phyloP scores from a whole-genome alignment of 768 basidiomycete species.

The Hydnomerulius pinastri region DNA sequence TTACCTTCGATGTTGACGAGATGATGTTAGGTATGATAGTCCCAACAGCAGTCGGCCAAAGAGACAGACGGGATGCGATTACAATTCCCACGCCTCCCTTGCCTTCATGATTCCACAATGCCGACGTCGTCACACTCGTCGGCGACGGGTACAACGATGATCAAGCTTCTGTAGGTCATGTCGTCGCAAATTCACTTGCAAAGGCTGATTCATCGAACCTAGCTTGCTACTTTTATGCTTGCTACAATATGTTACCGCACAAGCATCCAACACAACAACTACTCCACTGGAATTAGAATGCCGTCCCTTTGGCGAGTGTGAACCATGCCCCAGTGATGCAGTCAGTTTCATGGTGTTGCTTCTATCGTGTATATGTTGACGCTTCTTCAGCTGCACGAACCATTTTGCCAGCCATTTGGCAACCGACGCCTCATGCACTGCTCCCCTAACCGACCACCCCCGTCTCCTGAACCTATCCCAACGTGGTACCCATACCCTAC shows the following conservation, averaged over 20 bases:
- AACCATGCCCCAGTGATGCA: conserved; percentile 62
- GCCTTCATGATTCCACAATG: conserved; percentile 12
- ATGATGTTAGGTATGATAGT: not conserved
- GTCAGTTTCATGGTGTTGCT: conserved; percentile 40
- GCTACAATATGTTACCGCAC: conserved; percentile 7
- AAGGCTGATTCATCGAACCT: not conserved
- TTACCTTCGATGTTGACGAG: not conserved
- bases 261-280: conserved; percentile 6
- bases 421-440: conserved; percentile 91
- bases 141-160: conserved; percentile 14
- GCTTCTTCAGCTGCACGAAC: conserved; percentile 67
- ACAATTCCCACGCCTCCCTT: conserved; percentile 30
- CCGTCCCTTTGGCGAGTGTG: conserved; percentile 57
- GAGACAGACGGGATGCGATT: too few species aligned
- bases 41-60: not conserved
- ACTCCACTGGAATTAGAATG: conserved; percentile 36
- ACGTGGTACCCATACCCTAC: conserved; percentile 13
- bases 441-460: conserved; percentile 33
- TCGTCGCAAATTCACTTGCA: not conserved
- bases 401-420: conserved; percentile 95
- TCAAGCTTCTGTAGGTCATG: conserved; percentile 12
- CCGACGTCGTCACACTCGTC: not conserved
- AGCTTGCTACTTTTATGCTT: conserved; percentile 17
- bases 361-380: conserved; percentile 7
- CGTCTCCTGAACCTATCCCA: conserved; percentile 23